Percentiles rank a stretch among this genome's conserved stretches.
These are phyloP conservation scores for Aspergillus brunneoviolaceus DNA, from an alignment of 2,329 filamentous ascomycete genomes.

Conservation along the genomic window DNA sequence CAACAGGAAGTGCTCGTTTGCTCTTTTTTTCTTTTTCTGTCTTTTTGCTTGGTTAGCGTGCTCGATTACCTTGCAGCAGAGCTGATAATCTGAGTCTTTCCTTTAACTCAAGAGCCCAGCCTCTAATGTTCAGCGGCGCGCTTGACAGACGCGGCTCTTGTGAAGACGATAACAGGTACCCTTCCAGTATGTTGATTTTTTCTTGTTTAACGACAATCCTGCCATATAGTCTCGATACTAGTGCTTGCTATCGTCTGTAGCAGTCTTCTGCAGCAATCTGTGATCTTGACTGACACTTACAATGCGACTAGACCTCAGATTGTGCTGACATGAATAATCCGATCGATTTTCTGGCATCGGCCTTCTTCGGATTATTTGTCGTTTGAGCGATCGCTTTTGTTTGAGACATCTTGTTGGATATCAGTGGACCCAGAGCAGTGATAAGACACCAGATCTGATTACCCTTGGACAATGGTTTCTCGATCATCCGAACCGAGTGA, in stretches of 20 bases:
- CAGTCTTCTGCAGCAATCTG: background rate
- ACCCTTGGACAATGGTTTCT: slow-evolving; percentile 37
- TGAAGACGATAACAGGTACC: slow-evolving; percentile 28
- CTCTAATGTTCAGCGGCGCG: slow-evolving; percentile 24
- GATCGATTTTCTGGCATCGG: slow-evolving; percentile 34
- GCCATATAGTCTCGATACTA: slow-evolving; percentile 1
- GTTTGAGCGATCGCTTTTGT: slow-evolving; percentile 24
- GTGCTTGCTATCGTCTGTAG: background rate
- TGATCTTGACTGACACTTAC: background rate
- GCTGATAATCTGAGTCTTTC: background rate
- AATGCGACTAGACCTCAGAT: slow-evolving; percentile 16
- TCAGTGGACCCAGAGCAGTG: slow-evolving; percentile 1
- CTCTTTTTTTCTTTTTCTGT: background rate
- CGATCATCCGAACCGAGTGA: slow-evolving; percentile 40
- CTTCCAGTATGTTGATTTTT: slow-evolving; percentile 26
- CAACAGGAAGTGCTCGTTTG: slow-evolving; percentile 12
- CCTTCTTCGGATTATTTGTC: slow-evolving; percentile 26
- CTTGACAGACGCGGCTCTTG: slow-evolving; percentile 20
- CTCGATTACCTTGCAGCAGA: background rate
- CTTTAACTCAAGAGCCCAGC: slow-evolving; percentile 3
- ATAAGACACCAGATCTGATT: background rate
- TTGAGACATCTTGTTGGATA: slow-evolving; percentile 11
- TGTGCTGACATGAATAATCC: slow-evolving; percentile 35
- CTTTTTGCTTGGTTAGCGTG: background rate
- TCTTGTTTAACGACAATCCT: slow-evolving; percentile 21